Evolutionary conservation across 1,139 yeast species (phyloP).

Genomic region (Lipomyces yarrowii): DNA sequence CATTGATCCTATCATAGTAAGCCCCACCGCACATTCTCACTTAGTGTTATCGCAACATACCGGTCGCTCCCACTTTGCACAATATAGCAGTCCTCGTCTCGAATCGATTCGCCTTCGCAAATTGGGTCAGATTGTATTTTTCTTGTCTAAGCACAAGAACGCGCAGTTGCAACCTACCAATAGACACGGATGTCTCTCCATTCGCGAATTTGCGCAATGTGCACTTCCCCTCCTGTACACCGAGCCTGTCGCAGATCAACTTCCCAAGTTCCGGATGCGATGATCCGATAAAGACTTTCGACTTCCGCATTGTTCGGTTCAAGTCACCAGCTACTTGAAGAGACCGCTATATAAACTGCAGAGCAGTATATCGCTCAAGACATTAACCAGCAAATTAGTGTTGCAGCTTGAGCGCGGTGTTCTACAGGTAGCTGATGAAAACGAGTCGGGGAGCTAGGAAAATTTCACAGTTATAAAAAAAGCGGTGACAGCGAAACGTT

Average conservation of each 20-base stretch:
- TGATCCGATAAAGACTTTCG: constrained; percentile 93
- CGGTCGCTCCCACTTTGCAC: constrained; percentile 71
- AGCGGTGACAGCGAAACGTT: background rate
- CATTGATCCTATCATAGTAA: constrained; percentile 64
- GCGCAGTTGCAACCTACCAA: constrained; percentile 65
- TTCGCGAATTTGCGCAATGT: constrained; percentile 88
- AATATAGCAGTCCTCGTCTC: constrained; percentile 96
- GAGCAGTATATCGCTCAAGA: background rate
- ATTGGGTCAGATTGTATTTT: background rate
- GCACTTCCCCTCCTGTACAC: constrained; percentile 95
- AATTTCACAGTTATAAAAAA: background rate
- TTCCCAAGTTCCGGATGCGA: constrained; percentile 94
- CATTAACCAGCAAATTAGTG: background rate
- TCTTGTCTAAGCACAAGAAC: background rate
- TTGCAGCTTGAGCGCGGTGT: background rate
- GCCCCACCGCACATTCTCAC: background rate
- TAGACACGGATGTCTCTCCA: constrained; percentile 96
- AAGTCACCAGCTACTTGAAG: background rate
- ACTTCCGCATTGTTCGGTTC: constrained; percentile 72
- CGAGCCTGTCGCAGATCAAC: constrained; percentile 85
- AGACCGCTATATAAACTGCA: background rate
- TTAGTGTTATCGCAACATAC: constrained; percentile 9
- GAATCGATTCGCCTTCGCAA: constrained; percentile 48
- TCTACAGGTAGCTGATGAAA: background rate
- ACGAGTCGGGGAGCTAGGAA: background rate